A percentile compares a stretch with the other conserved stretches of the same genome.
Conservation (phyloP, 1,139 yeast genomes). For the Eremothecium cymbalariae region DNA sequence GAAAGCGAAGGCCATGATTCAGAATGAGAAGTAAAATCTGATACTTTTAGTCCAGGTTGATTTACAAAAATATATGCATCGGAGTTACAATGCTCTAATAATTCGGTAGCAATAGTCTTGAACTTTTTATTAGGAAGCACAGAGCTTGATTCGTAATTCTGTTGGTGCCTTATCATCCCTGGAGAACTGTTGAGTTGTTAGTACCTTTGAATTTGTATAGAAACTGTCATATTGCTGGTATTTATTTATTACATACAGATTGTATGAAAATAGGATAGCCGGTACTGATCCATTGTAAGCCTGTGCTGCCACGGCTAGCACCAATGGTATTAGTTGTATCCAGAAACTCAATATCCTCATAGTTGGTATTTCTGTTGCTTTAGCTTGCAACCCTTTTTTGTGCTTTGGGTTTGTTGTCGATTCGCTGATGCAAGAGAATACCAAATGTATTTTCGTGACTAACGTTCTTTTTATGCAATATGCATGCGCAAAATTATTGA, state of each 20-base stretch:
- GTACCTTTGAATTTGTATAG: background rate
- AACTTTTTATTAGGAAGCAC: slow-evolving; percentile 34
- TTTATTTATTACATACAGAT: slow-evolving; percentile 16
- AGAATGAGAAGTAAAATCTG: slow-evolving; percentile 43
- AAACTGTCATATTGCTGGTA: background rate
- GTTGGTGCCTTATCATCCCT: slow-evolving; percentile 18
- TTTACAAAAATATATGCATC: slow-evolving; percentile 63
- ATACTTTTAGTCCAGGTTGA: slow-evolving; percentile 56
- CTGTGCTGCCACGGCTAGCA: background rate
- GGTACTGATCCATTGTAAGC: slow-evolving; percentile 19
- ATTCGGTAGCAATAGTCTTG: slow-evolving; percentile 40
- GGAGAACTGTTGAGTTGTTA: slow-evolving; percentile 15
- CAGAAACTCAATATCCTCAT: slow-evolving; percentile 1
- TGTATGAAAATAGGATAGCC: slow-evolving; percentile 25
- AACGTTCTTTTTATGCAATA: no score
- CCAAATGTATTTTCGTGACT: no score
- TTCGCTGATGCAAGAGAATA: no score
- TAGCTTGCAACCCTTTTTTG: no score
- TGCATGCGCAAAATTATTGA: no score
- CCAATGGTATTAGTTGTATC: background rate
- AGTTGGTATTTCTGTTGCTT: background rate
- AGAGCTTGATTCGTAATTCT: slow-evolving; percentile 13
- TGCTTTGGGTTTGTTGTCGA: no score
- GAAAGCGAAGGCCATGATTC: slow-evolving; percentile 47
- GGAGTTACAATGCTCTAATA: slow-evolving; percentile 55